Evolutionary conservation across 108 stramenopile genomes (phyloP), one percentile per base, ranked within the genome.

Genomic region (Nitzschia inconspicua): DNA sequence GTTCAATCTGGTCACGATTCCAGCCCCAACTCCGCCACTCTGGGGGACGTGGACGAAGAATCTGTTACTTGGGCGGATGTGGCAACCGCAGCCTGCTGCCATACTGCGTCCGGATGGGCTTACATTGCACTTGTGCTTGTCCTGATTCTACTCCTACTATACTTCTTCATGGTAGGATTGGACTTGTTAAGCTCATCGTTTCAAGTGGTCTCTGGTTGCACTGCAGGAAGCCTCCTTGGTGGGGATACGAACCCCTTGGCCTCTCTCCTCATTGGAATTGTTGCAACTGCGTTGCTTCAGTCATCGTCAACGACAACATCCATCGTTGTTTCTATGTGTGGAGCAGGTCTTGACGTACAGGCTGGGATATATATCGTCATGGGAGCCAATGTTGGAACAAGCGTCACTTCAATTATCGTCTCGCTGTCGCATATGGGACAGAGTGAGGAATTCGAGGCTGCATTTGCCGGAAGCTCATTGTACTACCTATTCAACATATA

Each of bases 131-230:
- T 72, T 36, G 75, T 69, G 42, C 24, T 75, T 10, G 47, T 40
- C 25, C 57, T 44, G 10, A 59, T 79, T 11, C 24, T 70, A 16
- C 77, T 80, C 62, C 82, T 82, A 66, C 77, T 88, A 19, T 88
- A 88, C 74, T 85, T 80, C 52, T 88, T 88, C 73, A 67, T 88
- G n/a, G 31, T 88, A 23, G 79, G 73, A 6, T 69, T 88, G 19
- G 81, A 83, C 23, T 56, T 88, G 14, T 69, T 88, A 11, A 73
- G 81, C 4, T 68, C 36, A 25, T 55, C 68, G 44, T 73, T 74
- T 68, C 80, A 85, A 75, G 82, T 83, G 9, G 25, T 88, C 34
- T 66, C 67, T 11, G 87, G 87, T 22, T 84, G 83, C 52, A 65
- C 65, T 47, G 87, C 87, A 2, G 87, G 81, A 48, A 65, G 68